Percentiles rank a stretch among this genome's conserved stretches.
These are phyloP conservation scores for Russula earlei DNA, from an alignment of 768 basidiomycete genomes.

Conservation along the genomic window DNA sequence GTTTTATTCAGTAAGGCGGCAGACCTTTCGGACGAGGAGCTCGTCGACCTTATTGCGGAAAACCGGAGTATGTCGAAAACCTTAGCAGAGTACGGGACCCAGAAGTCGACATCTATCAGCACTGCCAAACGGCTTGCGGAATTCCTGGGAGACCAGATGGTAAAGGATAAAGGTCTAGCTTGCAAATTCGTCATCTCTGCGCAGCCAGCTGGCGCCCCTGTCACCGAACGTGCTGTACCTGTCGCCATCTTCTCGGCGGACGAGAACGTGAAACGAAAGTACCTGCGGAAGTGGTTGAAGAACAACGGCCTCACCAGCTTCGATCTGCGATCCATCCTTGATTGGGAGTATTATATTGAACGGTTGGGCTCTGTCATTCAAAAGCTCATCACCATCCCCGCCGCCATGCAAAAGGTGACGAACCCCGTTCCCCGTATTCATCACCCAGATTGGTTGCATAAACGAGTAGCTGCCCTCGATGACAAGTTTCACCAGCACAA, in stretches of 20 bases:
- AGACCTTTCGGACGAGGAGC: slow-evolving; percentile 80
- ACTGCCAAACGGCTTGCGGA: slow-evolving; percentile 93
- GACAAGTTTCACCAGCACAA: slow-evolving; percentile 99
- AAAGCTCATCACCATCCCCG: slow-evolving; percentile 97
- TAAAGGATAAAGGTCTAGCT: slow-evolving; percentile 97
- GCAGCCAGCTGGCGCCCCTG: slow-evolving; percentile 84
- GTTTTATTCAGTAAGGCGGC: slow-evolving; percentile 83
- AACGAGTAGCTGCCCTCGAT: slow-evolving; percentile 76
- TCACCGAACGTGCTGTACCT: slow-evolving; percentile 94
- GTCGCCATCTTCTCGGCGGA: slow-evolving; percentile 98
- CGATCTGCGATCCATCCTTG: slow-evolving; percentile 87
- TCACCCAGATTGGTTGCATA: slow-evolving; percentile 96
- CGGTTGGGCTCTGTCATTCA: slow-evolving; percentile 96
- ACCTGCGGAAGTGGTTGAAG: slow-evolving; percentile 94
- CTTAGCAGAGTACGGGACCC: slow-evolving; percentile 87
- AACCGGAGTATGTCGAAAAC: slow-evolving; percentile 98
- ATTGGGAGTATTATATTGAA: slow-evolving; percentile 99
- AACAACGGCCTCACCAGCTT: slow-evolving; percentile 82
- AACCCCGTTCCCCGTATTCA: slow-evolving; percentile 94
- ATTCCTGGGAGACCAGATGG: slow-evolving; percentile 97
- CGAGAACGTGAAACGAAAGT: slow-evolving; percentile 78
- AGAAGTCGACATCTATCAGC: slow-evolving; percentile 97
- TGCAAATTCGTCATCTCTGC: slow-evolving; percentile 99
- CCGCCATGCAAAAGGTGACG: slow-evolving; percentile 93
- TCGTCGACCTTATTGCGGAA: slow-evolving; percentile 96